Percentiles rank a stretch among this genome's conserved stretches.
Evolutionary conservation across 2,329 filamentous ascomycete genomes (phyloP).

Genomic region (Teratosphaeria gauchensis): DNA sequence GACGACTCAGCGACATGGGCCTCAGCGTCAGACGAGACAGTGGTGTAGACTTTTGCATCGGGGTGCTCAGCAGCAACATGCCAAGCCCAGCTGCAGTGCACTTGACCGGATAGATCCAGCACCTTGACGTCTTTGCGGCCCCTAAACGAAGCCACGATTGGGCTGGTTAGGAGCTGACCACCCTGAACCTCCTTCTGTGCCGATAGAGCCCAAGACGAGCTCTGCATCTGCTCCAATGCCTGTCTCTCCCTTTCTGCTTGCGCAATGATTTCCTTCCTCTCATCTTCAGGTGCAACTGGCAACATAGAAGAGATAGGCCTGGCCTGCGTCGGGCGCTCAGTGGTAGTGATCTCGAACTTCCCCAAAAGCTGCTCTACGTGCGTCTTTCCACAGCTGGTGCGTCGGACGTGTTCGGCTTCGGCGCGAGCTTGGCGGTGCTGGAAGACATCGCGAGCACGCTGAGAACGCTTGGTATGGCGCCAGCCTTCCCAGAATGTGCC

Average conservation of each 20-base stretch:
- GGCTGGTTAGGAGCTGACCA: slow-evolving; percentile 49
- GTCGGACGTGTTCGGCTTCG: slow-evolving; percentile 76
- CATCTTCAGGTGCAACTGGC: slow-evolving; percentile 27
- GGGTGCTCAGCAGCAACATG: slow-evolving; percentile 79
- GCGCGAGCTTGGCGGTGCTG: slow-evolving; percentile 76
- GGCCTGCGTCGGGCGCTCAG: slow-evolving; percentile 32
- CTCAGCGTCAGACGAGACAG: slow-evolving; percentile 35
- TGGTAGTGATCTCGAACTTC: slow-evolving; percentile 63
- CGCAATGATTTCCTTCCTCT: slow-evolving; percentile 23
- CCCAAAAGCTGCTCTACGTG: slow-evolving; percentile 77
- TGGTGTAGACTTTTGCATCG: slow-evolving; percentile 78
- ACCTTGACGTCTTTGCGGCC: slow-evolving; percentile 49
- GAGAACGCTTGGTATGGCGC: slow-evolving; percentile 46
- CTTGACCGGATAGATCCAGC: slow-evolving; percentile 77
- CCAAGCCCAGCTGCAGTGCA: slow-evolving; percentile 92
- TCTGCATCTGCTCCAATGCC: slow-evolving; percentile 60
- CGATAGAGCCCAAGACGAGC: slow-evolving; percentile 53
- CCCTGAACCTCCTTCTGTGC: slow-evolving; percentile 52
- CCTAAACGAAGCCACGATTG: slow-evolving; percentile 33
- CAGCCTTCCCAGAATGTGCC: slow-evolving; percentile 74
- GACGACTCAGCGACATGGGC: slow-evolving; percentile 50
- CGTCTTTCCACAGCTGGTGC: slow-evolving; percentile 60
- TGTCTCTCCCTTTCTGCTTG: slow-evolving; percentile 64
- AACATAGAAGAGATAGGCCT: slow-evolving; percentile 38
- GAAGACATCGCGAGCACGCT: slow-evolving; percentile 62